Evolutionary conservation across 768 basidiomycete species (phyloP).

Genomic region (Tubosaeta brunneosetosa): DNA sequence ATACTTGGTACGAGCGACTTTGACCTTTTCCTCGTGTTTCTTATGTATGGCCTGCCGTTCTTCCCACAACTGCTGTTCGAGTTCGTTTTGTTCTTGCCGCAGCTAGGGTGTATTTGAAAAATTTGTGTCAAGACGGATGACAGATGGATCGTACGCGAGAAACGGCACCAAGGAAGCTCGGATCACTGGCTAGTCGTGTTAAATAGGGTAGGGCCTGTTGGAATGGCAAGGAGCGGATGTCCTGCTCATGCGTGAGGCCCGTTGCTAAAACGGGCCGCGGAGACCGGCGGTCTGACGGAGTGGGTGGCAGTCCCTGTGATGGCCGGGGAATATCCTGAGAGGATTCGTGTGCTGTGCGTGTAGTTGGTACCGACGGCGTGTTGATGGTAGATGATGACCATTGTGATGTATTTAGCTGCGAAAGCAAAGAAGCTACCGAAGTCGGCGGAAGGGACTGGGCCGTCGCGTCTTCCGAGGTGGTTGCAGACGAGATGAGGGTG

Average conservation of each 20-base stretch:
- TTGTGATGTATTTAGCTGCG: conserved; percentile 46
- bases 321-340: conserved; percentile 11
- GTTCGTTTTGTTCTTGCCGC: conserved; percentile 62
- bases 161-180: conserved; percentile 45
- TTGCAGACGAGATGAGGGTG: conserved; percentile 20
- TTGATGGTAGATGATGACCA: conserved; percentile 11
- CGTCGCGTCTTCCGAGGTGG: conserved; percentile 1
- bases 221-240: conserved; percentile 52
- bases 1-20: conserved; percentile 63
- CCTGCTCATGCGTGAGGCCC: conserved; percentile 20
- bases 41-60: conserved; percentile 58
- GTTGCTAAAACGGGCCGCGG: conserved; percentile 8
- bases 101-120: conserved; percentile 41
- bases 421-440: conserved; percentile 58
- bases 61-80: conserved; percentile 66
- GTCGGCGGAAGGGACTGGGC: conserved; percentile 23
- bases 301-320: conserved; percentile 12
- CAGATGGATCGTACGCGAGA: conserved; percentile 41
- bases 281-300: conserved; percentile 8
- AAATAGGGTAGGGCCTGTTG: conserved; percentile 66
- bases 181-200: conserved; percentile 54
- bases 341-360: conserved; percentile 6
- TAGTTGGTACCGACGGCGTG: conserved; percentile 8
- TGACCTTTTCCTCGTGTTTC: conserved; percentile 69
- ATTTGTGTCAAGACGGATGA: neutral